Base-by-base conservation (phyloP, 2,329 filamentous ascomycete species). In the Beauveria sp. region DNA sequence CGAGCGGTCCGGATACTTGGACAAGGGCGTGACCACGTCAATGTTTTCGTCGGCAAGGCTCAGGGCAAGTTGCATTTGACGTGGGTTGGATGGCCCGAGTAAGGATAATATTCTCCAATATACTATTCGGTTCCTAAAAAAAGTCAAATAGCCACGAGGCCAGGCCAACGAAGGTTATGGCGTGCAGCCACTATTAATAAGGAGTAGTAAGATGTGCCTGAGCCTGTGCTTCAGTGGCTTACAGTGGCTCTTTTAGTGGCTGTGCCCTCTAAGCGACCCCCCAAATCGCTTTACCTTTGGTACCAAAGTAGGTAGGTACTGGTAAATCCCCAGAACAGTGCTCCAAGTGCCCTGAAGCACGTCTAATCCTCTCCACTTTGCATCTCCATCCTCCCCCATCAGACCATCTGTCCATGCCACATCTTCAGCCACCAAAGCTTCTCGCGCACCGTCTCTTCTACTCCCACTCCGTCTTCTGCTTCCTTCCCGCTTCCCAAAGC, bases 361-460 rank as follows among this genome's bases (percentile, higher is more conserved):
- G 8, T 24, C 47, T 20, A 43, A 43, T 28, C 18, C 9, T 50
- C 46, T 10, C 46, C 51, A 42, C 51, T 22, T 30, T 10, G 43
- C 43, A 46, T 43, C 34, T 7, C 34, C 22, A 57, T 20, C 9
- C 26, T 38, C 22, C 26, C 26, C 22, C 56, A 51, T 58, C 47
- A 58, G 55, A 50, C 47, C 47, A 58, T 58, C 47, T 45, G 46
- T 52, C 57, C 38, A 40, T 50, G 56, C 56, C 56, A 58, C 56
- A 50, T 50, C 56, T 50, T 51, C 56, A 58, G 56, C 56, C 56
- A 58, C 45, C 28, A 45, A 46, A 28, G 16, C 45, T 40, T 26
- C 43, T 46, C 53, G 12, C 30, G 30, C 30, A 34, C 30, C 30
- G 30, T 43, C 26, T 58, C 28, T 4, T 24, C 56, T 22, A 7